Base-by-base conservation (phyloP, 371 early-diverging fungal species). In the Blastocladiella emersonii region DNA sequence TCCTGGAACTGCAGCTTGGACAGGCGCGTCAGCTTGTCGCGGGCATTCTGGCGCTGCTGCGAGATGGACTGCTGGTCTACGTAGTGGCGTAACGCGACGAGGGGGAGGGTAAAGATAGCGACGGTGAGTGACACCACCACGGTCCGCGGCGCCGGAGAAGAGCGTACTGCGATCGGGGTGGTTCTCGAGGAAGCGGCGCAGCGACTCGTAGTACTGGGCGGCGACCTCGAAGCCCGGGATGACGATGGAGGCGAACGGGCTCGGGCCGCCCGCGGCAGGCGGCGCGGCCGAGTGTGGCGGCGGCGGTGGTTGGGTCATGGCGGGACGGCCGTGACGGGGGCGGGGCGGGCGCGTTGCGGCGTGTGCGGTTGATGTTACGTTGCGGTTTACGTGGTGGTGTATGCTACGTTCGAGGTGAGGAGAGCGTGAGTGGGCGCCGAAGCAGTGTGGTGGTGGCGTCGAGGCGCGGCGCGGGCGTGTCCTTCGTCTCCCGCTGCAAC, bases 1-100 rank as follows among this genome's bases (percentile, higher is more conserved):
- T 97, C 97, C 63, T 87, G 84, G 74, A 95, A 95, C 68, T 95
- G 95, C 66, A 85, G 80, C 56, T 80, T 78, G 56, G 86, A 79
- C 53, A 95, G 75, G 43, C 84, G 77, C 23, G 87, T 81, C 27
- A 97, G 77, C 71, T 95, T 95, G 41, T 93, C 92, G 53, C 90
- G 78, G 30, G 93, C 93, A 19, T 71, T 69, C 27, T 68, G 68
- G 17, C 76, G 57, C 55, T 60, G 64, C 32, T 32, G 37, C 37
- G 59, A 34, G 25, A 59, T 59, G 13, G 37, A n/a, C 21, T 59
- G 34, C 8, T 15, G 19, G 6, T 34, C 35, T 57, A 32, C 10
- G 2, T 6, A n/a, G n/a, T n/a, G 3, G 15, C 17, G 34, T 56
- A 15, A 25, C 32, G 57, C 21, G 32, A 35, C 17, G 32, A 21